These are phyloP conservation scores for Aleurites moluccanus DNA, from an alignment of 441 rosid genomes.

Conservation along the genomic window DNA sequence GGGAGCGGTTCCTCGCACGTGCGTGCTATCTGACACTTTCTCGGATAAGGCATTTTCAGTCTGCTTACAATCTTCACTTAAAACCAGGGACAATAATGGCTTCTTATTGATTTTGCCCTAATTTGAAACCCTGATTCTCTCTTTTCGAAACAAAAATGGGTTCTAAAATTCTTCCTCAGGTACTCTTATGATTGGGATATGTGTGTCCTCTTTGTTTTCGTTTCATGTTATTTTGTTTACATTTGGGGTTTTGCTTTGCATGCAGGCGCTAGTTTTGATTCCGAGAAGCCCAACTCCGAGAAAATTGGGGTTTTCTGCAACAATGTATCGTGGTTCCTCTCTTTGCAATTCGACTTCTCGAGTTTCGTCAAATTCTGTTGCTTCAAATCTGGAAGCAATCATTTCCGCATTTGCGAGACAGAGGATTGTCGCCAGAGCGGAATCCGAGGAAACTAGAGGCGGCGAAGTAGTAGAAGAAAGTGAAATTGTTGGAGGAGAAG, in stretches of 20 bases:
- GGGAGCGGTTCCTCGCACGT: neutral
- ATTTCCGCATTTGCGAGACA: constrained; percentile 33
- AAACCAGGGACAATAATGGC: constrained; percentile 8
- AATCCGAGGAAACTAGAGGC: constrained; percentile 39
- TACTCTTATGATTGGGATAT: constrained; percentile 10
- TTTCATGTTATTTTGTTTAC: neutral
- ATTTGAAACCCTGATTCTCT: neutral
- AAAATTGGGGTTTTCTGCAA: constrained; percentile 45
- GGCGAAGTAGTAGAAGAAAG: constrained; percentile 39
- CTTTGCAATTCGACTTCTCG: constrained; percentile 17
- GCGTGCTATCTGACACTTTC: neutral
- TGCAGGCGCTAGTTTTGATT: constrained; percentile 50
- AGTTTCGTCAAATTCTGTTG: constrained; percentile 29
- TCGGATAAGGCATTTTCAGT: constrained; percentile 1
- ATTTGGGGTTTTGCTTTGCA: neutral
- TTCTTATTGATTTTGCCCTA: constrained; percentile 3
- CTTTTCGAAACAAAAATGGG: constrained; percentile 36
- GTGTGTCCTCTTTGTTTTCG: neutral
- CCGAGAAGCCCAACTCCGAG: constrained; percentile 42
- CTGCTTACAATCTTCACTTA: constrained; percentile 5
- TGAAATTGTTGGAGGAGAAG: constrained; percentile 29
- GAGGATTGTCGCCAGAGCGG: constrained; percentile 58
- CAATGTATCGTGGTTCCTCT: constrained; percentile 27
- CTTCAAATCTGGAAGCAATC: constrained; percentile 32
- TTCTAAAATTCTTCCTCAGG: constrained; percentile 70